Evolutionary conservation across 106 monocot genomes (phyloP), one percentile per base, ranked within the genome.

Genomic region (Dioscorea dumetorum): DNA sequence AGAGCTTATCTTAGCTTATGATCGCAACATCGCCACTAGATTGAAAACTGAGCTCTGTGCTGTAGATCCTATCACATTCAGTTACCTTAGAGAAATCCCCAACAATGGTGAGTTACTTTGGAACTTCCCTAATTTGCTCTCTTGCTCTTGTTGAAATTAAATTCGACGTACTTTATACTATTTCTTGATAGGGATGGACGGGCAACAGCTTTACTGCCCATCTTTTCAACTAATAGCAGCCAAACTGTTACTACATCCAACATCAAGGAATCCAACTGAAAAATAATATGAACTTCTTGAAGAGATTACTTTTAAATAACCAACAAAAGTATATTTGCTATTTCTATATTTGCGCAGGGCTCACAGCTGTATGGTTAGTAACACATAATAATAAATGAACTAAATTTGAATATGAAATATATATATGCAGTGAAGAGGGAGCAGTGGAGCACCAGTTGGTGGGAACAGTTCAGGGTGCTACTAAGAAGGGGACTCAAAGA

Each of bases 401-500:
- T 28, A 28, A 28, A 28, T 28, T 28, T 28, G 28, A 28, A 28
- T 3, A 28, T 28, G 28, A 28, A n/a, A n/a, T n/a, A 28, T 28
- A 3, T 20, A 24, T 1, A 16, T 33, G 50, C 56, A 61, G 63
- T 33, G 57, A 70, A 53, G 64, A 72, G 62, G 66, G 71, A 77
- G 33, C 75, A 66, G 31, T 87, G 87, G 87, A 59, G 70, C 79
- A 84, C 79, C 1, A 79, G 77, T 31, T 91, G 91, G 91, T 82
- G 79, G 79, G 84, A 80, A 66, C 91, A 91, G 70, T 91, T 91
- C 67, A 57, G 18, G 12, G 84, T 91, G 63, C 63, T 87, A 17
- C 63, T 87, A 13, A 74, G 70, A 32, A 83, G 87, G 56, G 79
- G 84, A 14, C 57, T 87, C 9, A 91, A 85, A 67, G 91, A 91